phyloP scores from a whole-genome alignment of 441 rosid species.

The Eruca vesicaria region DNA sequence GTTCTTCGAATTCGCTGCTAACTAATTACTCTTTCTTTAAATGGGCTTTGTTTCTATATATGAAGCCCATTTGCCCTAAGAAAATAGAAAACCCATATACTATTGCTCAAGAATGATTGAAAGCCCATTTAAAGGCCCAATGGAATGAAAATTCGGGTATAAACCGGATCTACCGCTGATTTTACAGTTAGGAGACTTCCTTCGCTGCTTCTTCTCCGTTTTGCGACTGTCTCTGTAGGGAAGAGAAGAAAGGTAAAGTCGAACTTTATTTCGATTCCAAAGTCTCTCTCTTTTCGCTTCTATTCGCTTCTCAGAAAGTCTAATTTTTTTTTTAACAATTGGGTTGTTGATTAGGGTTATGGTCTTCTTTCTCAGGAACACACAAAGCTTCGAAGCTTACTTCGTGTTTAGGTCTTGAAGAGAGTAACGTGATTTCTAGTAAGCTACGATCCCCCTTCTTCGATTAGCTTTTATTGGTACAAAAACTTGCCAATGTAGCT shows the following conservation, averaged over 20 bases:
- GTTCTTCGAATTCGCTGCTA: no score
- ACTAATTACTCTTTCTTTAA: no score
- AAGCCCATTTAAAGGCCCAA: background rate
- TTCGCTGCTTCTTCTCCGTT: background rate
- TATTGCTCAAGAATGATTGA: no score
- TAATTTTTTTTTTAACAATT: background rate
- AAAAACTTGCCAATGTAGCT: background rate
- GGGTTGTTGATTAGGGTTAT: slow-evolving; percentile 24
- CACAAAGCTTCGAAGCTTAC: background rate
- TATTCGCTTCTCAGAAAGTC: slow-evolving; percentile 7
- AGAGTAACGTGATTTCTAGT: slow-evolving; percentile 7
- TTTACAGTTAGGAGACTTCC: no score
- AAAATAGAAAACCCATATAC: background rate
- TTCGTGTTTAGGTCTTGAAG: slow-evolving; percentile 8
- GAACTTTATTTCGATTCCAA: background rate
- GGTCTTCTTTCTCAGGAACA: slow-evolving; percentile 14
- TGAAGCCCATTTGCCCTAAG: no score
- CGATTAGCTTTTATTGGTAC: background rate
- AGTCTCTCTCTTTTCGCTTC: slow-evolving; percentile 6
- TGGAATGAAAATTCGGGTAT: background rate
- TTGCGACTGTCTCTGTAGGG: background rate
- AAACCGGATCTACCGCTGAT: background rate
- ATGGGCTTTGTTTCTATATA: no score
- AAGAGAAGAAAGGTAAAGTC: background rate
- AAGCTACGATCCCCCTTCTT: background rate